Base-by-base conservation (phyloP, 1,284 basidiomycete genomes). In the Moniliella sp. region DNA sequence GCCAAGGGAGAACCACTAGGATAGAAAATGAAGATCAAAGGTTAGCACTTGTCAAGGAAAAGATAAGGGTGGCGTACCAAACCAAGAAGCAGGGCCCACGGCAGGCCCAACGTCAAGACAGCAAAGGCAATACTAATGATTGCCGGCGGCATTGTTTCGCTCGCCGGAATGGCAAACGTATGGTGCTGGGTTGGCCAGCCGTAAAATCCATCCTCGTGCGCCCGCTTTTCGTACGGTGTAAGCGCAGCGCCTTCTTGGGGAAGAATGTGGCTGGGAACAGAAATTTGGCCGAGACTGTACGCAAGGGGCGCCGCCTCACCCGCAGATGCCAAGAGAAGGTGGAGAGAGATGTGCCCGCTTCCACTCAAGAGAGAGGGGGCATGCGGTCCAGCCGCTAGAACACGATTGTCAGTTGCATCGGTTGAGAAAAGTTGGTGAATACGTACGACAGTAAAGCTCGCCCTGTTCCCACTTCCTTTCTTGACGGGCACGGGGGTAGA, bases 141-240 rank as follows among this genome's bases (percentile, higher is more conserved):
- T 34, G 36, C 42, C 31, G 38, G 36, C 10, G 50, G 50, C 50
- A 52, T 52, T 15, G 39, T 45, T 19, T 52, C 49, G 29, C 40
- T 39, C 0, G 49, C 44, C 3, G 47, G 39, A 12, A 39, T 27
- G 28, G 34, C 36, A 16, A 52, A 52, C 2, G 49, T 52, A 37
- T 52, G 49, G 25, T n/a, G n/a, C 21, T n/a, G 7, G 8, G 7
- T n/a, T n/a, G 7, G 8, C 21, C 21, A 23, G 7, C 21, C 21
- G n/a, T 23, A n/a, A n/a, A 23, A 23, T 23, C 21, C 21, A 7
- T 23, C 8, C 21, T 23, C 21, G 8, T 23, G 7, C n/a, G n/a
- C n/a, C n/a, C n/a, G n/a, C n/a, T n/a, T n/a, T n/a, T n/a, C 34
- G 19, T 10, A 27, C 28, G 12, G 16, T 11, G 26, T n/a, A 7